phyloP scores from a whole-genome alignment of 169 alveolate species.

The Plasmodium fragile region DNA sequence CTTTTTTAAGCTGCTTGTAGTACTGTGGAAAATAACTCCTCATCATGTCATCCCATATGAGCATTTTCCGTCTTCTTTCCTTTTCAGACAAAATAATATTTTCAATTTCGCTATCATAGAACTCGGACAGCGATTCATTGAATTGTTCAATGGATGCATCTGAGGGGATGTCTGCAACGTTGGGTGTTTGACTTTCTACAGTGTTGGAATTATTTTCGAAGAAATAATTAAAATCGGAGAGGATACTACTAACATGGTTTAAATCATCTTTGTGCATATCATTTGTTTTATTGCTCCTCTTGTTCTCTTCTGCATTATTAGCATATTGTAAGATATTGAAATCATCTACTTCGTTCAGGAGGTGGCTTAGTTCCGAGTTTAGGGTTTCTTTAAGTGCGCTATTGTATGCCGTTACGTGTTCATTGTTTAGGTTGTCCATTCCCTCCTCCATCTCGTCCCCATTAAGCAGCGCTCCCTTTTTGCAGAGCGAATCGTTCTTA shows the following conservation, averaged over 20 bases:
- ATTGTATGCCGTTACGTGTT: not conserved
- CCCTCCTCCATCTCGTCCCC: not conserved
- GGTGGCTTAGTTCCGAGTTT: constrained; percentile 24
- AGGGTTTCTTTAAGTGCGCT: constrained; percentile 46
- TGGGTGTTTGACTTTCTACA: constrained; percentile 16
- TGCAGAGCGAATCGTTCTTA: not conserved
- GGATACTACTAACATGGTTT: constrained; percentile 10
- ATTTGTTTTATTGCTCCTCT: not conserved
- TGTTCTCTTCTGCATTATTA: not conserved
- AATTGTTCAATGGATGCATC: constrained; percentile 2
- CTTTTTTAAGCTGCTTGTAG: constrained; percentile 82
- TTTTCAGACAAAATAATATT: constrained; percentile 85
- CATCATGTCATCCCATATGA: constrained; percentile 92
- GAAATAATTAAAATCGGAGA: constrained; percentile 51
- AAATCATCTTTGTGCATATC: not conserved
- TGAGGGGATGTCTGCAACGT: not conserved
- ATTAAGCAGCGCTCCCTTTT: not conserved
- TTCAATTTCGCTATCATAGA: constrained; percentile 81
- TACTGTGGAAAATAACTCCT: constrained; percentile 87
- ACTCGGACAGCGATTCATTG: constrained; percentile 77
- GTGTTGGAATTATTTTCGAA: constrained; percentile 47
- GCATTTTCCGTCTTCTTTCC: constrained; percentile 85
- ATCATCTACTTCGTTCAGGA: constrained; percentile 63
- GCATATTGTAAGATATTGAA: constrained; percentile 37
- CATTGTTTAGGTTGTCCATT: not conserved